Conservation (phyloP, 495 filamentous ascomycete species). For the Neurospora intermedia region DNA sequence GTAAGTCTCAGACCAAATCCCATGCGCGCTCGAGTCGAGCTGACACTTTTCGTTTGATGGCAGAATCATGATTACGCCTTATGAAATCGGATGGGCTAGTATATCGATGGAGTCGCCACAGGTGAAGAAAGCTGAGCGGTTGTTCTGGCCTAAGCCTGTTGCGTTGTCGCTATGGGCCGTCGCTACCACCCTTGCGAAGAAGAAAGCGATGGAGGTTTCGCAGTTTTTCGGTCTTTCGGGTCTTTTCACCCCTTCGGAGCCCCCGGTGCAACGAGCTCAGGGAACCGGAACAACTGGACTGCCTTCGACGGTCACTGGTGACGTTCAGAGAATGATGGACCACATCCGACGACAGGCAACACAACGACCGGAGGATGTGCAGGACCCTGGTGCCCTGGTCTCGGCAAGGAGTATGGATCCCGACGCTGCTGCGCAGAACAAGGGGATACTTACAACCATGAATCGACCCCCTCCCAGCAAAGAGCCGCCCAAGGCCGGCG, state of each 20-base stretch:
- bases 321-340: constrained; percentile 17
- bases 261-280: background rate
- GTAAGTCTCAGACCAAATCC: constrained; percentile 15
- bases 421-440: background rate
- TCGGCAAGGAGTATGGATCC: constrained; percentile 1
- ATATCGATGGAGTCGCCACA: constrained; percentile 19
- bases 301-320: constrained; percentile 3
- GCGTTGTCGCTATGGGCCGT: constrained; percentile 26
- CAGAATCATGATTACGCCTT: constrained; percentile 24
- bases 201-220: constrained; percentile 18
- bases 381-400: constrained; percentile 10
- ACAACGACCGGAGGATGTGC: constrained; percentile 19
- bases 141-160: constrained; percentile 26
- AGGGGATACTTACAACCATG: background rate
- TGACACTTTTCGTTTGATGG: background rate
- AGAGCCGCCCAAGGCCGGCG: background rate
- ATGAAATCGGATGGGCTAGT: constrained; percentile 18
- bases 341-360: constrained; percentile 21
- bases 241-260: background rate
- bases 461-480: background rate
- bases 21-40: background rate
- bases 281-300: constrained; percentile 1
- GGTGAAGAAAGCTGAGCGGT: constrained; percentile 19
- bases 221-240: constrained; percentile 21
- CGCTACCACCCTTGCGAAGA: constrained; percentile 16